Base-by-base conservation (phyloP, 805 yeast genomes). In the Candida khao-thaluensis region DNA sequence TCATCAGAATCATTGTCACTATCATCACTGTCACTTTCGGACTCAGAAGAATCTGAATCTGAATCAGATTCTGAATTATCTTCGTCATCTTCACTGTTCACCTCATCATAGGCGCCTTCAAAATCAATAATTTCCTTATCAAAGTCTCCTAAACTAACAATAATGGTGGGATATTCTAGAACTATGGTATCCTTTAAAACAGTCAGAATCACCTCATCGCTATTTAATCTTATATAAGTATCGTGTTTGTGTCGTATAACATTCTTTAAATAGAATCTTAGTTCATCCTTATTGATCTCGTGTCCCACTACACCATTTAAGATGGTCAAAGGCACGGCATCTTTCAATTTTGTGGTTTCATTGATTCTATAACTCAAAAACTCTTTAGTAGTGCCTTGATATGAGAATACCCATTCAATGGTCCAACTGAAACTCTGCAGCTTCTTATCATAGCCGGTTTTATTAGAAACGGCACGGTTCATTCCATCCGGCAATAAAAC, bases 121-220 rank as follows among this genome's bases (percentile, higher is more conserved):
- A 34, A 6, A 12, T 25, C 44, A 2, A 44, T 45, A 50, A 40
- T 45, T 54, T 0, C 59, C 61, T 9, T 50, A 34, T 28, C 10
- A 70, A 14, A 51, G 32, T 12, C 34, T 17, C 10, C 42, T 44
- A 17, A 42, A 41, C 73, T 63, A 1, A 83, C 66, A 40, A 66
- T 71, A 4, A 88, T 64, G 0, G 89, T 82, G 0, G 96, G 95
- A 48, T 75, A 88, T 54, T 88, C 96, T 24, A 87, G 69, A 0
- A 88, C 85, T 0, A 79, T 68, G 40, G 71, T 70, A 24, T 79
- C 78, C 42, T 64, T 62, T n/a, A 88, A 49, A 15, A 35, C 42
- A 11, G 48, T 49, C 1, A 68, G 66, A 1, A 85, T 50, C 16
- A 64, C 41, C n/a, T 48, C 49, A 1, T 51, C 57, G 0, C 56